These are phyloP conservation scores for Cutaneotrichosporon sp. DNA, from an alignment of 1,284 basidiomycete genomes.

Conservation along the genomic window DNA sequence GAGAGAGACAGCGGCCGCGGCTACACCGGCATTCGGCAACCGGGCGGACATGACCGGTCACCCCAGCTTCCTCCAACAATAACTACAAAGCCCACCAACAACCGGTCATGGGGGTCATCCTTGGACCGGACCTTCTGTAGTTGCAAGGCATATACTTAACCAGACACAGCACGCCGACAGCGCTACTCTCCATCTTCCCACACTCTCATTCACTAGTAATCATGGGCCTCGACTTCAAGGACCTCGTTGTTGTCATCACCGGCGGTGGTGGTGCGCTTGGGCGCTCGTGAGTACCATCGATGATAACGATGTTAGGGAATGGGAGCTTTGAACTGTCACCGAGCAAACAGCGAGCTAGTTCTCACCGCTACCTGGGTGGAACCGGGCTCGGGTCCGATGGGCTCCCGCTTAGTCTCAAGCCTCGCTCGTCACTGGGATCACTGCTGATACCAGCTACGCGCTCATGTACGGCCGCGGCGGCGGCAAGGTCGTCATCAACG, in stretches of 20 bases:
- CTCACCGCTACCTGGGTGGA: too few relatives aligned
- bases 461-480: constrained; percentile 84
- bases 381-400: too few relatives aligned
- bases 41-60: constrained; percentile 2
- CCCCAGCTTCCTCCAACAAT: neutral
- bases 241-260: constrained; percentile 89
- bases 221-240: constrained; percentile 64
- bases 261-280: constrained; percentile 95
- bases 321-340: too few relatives aligned
- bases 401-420: neutral
- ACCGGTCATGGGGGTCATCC: neutral
- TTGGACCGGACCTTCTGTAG: neutral
- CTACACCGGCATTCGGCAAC: constrained; percentile 1
- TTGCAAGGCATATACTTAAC: neutral
- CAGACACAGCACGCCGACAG: neutral
- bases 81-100: neutral
- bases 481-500: constrained; percentile 92
- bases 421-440: neutral
- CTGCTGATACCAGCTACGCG: constrained; percentile 66
- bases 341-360: neutral
- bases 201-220: constrained; percentile 1
- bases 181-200: neutral
- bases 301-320: neutral
- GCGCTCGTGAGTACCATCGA: constrained; percentile 64
- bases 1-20: neutral